Evolutionary conservation across 768 basidiomycete genomes (phyloP), one percentile per base, ranked within the genome.

Genomic region (Hypsizygus marmoreus): DNA sequence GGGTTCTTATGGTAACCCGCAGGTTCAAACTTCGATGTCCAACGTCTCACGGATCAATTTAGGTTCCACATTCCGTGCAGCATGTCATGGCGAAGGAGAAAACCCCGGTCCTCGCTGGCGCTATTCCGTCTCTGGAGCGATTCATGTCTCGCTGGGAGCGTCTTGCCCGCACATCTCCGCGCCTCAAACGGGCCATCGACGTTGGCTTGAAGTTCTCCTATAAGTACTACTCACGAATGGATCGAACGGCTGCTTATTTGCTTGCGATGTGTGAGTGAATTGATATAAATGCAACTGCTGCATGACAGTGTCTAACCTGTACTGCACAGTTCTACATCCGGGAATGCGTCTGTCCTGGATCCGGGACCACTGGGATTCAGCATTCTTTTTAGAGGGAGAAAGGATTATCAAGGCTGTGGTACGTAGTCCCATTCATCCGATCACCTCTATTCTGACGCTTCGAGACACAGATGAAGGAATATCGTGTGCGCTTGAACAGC

Each of bases 241-340:
- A 53, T 30, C 23, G 17, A 13, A 52, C 40, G 12, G 35, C 26
- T 20, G 50, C 53, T 25, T 54, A 54, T 26, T 22, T 51, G 20
- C 40, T 51, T 20, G 32, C 45, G 12, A 51, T 51, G 45, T 28
- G 42, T 49, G 32, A 20, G 38, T 50, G 20, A n/a, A 23, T 4
- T 5, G 22, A 16, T 6, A 9, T 35, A 35, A 16, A 17, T 39
- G 25, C 29, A 39, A 6, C 4, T 5, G 3, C 9, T 6, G 22
- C 14, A 6, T 25, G 11, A 30, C n/a, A n/a, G n/a, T n/a, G n/a
- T n/a, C n/a, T n/a, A n/a, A n/a, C n/a, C n/a, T n/a, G n/a, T n/a
- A n/a, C n/a, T n/a, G n/a, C n/a, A 33, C 33, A 55, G 57, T 59
- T 43, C 38, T 59, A 7, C 50, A 59, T 40, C 55, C 55, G 4